Evolutionary conservation across 1,139 yeast genomes (phyloP), one percentile per base, ranked within the genome.

Genomic region (Lodderomyces orthopsilosis): DNA sequence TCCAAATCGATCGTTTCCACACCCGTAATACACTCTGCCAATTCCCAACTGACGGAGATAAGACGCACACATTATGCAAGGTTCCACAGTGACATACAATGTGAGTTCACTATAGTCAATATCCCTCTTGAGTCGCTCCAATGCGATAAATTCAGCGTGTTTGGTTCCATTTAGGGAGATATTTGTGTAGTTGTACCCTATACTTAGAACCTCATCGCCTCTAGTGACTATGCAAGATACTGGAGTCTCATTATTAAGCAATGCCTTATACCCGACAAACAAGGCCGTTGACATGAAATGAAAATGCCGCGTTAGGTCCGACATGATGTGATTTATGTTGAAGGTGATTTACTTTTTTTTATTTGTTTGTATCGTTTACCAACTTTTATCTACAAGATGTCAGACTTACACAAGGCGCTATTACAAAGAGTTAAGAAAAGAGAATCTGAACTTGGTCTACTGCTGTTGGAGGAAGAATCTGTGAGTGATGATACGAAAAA

Each of bases 41-140:
- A 93, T 79, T 1, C 86, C 84, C 28, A 91, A 62, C 56, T 93
- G 98, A 45, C 93, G 77, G 41, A 93, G 65, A 2, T 96, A 93
- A 23, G 95, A 83, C 0, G 97, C 98, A 68, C 99, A 93, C 99
- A 93, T 93, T 9, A 94, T 85, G 61, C 99, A 93, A 0, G 99
- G 99, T 62, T 93, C 99, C 1, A 93, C 98, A 0, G 98, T 89
- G 19, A 93, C 99, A 61, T 90, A 93, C 15, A 93, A 69, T 27
- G 81, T 81, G 14, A 48, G 79, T 60, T 51, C 76, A 71, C 41
- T 65, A 55, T 63, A 89, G 68, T 50, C 42, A 2, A 42, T 17
- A 12, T 40, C 30, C 8, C 41, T 37, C 19, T 40, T 61, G 12
- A 50, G 46, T 37, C 54, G 33, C 21, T 49, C 46, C 26, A 47